Evolutionary conservation across 2,329 filamentous ascomycete species (phyloP).

Genomic region (Aspergillus sp.): DNA sequence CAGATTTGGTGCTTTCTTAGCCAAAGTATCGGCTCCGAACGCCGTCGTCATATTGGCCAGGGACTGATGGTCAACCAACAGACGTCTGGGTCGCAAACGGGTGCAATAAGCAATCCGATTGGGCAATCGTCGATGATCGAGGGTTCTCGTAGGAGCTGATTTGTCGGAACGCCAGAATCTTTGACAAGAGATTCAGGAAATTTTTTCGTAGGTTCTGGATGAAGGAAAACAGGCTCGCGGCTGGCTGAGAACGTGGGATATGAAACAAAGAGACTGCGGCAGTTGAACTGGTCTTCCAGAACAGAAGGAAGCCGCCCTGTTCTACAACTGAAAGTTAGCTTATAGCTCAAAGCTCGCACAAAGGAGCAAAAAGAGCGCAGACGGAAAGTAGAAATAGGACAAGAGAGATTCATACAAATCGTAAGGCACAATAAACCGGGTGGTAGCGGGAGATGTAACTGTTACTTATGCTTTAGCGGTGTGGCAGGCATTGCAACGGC

Average conservation of each 20-base stretch:
- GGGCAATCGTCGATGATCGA: background rate
- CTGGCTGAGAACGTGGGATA: slow-evolving; percentile 13
- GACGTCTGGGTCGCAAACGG: background rate
- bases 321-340: slow-evolving; percentile 3
- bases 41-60: slow-evolving; percentile 7
- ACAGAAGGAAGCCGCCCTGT: background rate
- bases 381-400: background rate
- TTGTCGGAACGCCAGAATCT: slow-evolving; percentile 9
- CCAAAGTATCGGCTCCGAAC: background rate
- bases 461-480: slow-evolving; percentile 37
- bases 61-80: background rate
- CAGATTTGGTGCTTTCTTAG: slow-evolving; percentile 1
- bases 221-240: background rate
- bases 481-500: slow-evolving; percentile 47
- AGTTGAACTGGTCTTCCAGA: slow-evolving; percentile 6
- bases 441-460: slow-evolving; percentile 20
- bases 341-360: background rate
- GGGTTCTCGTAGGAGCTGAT: slow-evolving; percentile 7
- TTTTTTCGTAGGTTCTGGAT: slow-evolving; percentile 1
- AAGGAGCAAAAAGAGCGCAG: background rate
- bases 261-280: slow-evolving; percentile 15
- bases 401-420: slow-evolving; percentile 13
- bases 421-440: slow-evolving; percentile 12
- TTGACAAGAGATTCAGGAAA: slow-evolving; percentile 11
- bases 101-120: slow-evolving; percentile 13